phyloP scores from a whole-genome alignment of 768 basidiomycete species.

The Lactifluus echinatus region DNA sequence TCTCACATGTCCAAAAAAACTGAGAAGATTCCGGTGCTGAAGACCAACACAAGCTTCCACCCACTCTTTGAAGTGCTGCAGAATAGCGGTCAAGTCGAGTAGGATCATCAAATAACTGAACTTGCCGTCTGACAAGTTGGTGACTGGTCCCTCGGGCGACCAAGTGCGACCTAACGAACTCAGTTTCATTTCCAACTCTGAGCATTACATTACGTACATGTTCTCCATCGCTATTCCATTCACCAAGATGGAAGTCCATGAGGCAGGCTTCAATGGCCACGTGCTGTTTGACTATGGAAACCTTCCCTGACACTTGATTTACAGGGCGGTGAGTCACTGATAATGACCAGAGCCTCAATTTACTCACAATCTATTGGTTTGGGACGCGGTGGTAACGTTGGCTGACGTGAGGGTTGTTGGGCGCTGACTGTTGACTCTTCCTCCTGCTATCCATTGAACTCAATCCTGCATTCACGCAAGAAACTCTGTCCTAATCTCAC shows the following conservation, averaged over 20 bases:
- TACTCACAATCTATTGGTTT: constrained; percentile 1
- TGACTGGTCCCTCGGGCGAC: constrained; percentile 5
- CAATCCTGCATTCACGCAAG: neutral
- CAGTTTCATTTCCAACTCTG: neutral
- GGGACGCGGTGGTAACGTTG: neutral
- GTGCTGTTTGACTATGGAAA: constrained; percentile 27
- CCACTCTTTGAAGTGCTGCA: constrained; percentile 36
- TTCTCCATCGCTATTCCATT: constrained; percentile 35
- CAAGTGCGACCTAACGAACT: constrained; percentile 8
- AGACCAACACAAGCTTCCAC: constrained; percentile 36
- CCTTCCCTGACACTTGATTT: constrained; percentile 23
- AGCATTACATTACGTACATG: constrained; percentile 25
- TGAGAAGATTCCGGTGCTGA: constrained; percentile 33
- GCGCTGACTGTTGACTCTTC: neutral
- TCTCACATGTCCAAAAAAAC: constrained; percentile 32
- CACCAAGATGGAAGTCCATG: constrained; percentile 35
- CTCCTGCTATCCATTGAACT: neutral
- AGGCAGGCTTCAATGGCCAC: constrained; percentile 30
- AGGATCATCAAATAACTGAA: neutral
- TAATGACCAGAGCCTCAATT: neutral
- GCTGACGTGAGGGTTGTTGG: neutral
- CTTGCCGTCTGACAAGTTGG: constrained; percentile 6
- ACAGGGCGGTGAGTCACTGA: neutral
- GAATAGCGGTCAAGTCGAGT: neutral
- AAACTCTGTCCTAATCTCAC: neutral